phyloP scores from a whole-genome alignment of 352 stramenopile genomes.

The Phytophthora sp. region DNA sequence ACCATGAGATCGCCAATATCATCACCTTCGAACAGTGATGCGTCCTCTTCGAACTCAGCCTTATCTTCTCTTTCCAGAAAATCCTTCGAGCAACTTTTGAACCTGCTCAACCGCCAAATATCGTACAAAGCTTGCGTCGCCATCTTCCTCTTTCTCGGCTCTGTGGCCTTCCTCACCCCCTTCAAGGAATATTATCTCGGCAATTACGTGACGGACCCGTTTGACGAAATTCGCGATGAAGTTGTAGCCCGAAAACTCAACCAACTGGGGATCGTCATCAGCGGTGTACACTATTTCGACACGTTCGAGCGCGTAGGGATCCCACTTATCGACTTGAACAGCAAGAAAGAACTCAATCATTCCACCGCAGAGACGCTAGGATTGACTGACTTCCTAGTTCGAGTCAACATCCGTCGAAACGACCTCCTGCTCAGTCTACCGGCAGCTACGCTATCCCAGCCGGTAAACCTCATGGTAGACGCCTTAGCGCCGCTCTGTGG shows the following conservation, averaged over 20 bases:
- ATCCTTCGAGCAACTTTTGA: slow-evolving; percentile 1
- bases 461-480: slow-evolving; percentile 46
- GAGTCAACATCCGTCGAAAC: slow-evolving; percentile 21
- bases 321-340: slow-evolving; percentile 21
- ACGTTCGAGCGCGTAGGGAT: slow-evolving; percentile 19
- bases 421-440: slow-evolving; percentile 15
- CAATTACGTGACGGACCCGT: slow-evolving; percentile 31
- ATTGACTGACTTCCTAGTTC: slow-evolving; percentile 27
- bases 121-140: slow-evolving; percentile 28
- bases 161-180: slow-evolving; percentile 17
- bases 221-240: slow-evolving; percentile 34
- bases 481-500: slow-evolving; percentile 38
- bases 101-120: slow-evolving; percentile 20
- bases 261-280: slow-evolving; percentile 35
- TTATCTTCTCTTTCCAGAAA: neutral
- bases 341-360: slow-evolving; percentile 12
- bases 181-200: slow-evolving; percentile 41
- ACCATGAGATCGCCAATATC: slow-evolving; percentile 3
- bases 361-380: slow-evolving; percentile 3
- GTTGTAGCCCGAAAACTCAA: slow-evolving; percentile 28
- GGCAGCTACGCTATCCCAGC: slow-evolving; percentile 3
- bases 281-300: slow-evolving; percentile 29
- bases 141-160: slow-evolving; percentile 26
- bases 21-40: neutral
- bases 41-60: neutral